phyloP scores from a whole-genome alignment of 257 asterid genomes.

The Solanum pimpinellifolium region DNA sequence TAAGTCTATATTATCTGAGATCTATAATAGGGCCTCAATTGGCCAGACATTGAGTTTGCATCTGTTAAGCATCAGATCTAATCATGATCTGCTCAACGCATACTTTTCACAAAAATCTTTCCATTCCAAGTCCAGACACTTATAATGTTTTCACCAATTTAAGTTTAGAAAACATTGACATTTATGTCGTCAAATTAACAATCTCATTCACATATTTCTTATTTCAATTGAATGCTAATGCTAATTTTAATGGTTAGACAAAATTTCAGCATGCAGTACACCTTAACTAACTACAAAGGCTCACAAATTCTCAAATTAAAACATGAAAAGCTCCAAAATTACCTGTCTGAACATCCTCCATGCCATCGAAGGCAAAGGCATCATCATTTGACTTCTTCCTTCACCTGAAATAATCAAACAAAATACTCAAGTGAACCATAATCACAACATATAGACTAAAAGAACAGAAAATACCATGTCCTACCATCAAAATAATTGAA shows the following conservation, averaged over 20 bases:
- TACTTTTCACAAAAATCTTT: not conserved
- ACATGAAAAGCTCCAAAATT: not conserved
- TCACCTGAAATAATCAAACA: slow-evolving; percentile 22
- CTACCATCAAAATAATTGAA: slow-evolving; percentile 17
- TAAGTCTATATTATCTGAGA: not conserved
- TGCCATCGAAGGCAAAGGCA: slow-evolving; percentile 5
- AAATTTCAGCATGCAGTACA: not conserved
- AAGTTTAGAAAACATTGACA: not conserved
- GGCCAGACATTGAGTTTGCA: not conserved
- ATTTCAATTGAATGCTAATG: not conserved
- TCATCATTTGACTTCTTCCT: not conserved
- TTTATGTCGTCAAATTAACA: not conserved
- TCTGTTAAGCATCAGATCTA: not conserved
- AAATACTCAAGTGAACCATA: not conserved
- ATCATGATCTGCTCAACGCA: not conserved
- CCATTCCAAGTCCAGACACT: not conserved
- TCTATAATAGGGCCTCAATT: not conserved
- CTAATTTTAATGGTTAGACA: not conserved
- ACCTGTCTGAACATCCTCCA: slow-evolving; percentile 26
- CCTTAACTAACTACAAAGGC: not conserved
- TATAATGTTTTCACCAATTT: not conserved
- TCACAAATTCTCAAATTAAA: not conserved
- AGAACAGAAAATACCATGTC: not conserved
- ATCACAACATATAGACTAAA: not conserved
- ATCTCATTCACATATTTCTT: not conserved